These are phyloP conservation scores for Cyberlindnera japonica DNA, from an alignment of 805 yeast species.

Conservation along the genomic window DNA sequence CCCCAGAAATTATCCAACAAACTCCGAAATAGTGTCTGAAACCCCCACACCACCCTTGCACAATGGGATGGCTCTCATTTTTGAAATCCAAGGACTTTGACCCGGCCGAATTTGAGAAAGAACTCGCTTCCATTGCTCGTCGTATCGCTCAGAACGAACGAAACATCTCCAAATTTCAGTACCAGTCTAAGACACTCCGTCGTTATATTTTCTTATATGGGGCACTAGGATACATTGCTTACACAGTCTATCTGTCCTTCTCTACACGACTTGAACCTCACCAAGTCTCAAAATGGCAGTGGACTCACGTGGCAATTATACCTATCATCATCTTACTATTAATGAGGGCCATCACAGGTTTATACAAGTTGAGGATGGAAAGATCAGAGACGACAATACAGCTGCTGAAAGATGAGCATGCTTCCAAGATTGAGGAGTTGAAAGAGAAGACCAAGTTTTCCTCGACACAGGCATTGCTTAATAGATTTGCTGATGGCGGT, in stretches of 20 bases:
- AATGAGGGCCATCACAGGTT: constrained; percentile 1
- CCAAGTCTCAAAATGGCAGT: background rate
- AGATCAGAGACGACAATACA: constrained; percentile 23
- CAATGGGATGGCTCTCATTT: constrained; percentile 26
- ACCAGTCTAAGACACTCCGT: constrained; percentile 5
- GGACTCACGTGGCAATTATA: background rate
- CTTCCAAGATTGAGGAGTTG: constrained; percentile 57
- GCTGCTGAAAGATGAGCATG: constrained; percentile 42
- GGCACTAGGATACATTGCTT: constrained; percentile 5
- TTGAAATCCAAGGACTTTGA: constrained; percentile 34
- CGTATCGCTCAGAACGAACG: constrained; percentile 32
- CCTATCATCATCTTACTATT: constrained; percentile 8
- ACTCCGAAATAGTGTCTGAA: too few relatives aligned
- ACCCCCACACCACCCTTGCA: too few relatives aligned
- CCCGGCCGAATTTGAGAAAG: constrained; percentile 42
- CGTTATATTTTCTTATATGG: constrained; percentile 15
- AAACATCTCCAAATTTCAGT: constrained; percentile 20
- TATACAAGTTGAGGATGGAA: constrained; percentile 10
- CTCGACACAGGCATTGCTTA: constrained; percentile 68
- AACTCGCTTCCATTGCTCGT: constrained; percentile 35
- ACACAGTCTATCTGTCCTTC: background rate
- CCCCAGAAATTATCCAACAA: background rate
- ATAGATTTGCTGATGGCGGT: constrained; percentile 54
- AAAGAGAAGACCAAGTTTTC: constrained; percentile 72
- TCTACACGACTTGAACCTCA: constrained; percentile 1